These are phyloP conservation scores for Lasiosphaeriaceae sp. DNA, from an alignment of 495 filamentous ascomycete species.

Conservation along the genomic window DNA sequence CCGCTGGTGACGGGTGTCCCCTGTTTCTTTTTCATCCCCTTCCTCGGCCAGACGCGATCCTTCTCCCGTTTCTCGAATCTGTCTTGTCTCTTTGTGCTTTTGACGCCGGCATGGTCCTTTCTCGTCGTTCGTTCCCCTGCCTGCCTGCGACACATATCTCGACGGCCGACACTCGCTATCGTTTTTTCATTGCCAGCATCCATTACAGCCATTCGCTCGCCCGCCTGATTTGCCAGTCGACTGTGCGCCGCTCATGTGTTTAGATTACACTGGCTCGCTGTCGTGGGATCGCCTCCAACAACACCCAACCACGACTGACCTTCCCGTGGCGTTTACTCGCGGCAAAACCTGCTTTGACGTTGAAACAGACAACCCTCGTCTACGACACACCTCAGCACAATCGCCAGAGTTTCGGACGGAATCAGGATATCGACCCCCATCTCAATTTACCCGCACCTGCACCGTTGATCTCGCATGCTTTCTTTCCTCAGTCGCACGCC, in stretches of 20 bases:
- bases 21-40: conserved; percentile 12
- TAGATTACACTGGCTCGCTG: not conserved
- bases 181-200: not conserved
- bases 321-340: conserved; percentile 14
- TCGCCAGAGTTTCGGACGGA: conserved; percentile 19
- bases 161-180: not conserved
- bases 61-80: not conserved
- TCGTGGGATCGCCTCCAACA: not conserved
- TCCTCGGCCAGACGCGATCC: conserved; percentile 18
- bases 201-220: not conserved
- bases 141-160: not conserved
- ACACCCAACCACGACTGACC: not conserved
- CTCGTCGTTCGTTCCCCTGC: too few relatives aligned
- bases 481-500: conserved; percentile 20
- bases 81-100: conserved; percentile 1
- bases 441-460: conserved; percentile 17
- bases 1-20: conserved; percentile 5
- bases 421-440: conserved; percentile 13
- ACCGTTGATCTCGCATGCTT: conserved; percentile 22
- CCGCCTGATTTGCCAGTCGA: not conserved
- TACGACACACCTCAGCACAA: conserved; percentile 11
- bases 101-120: not conserved
- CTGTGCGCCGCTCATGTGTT: conserved; percentile 2
- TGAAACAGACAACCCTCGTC: conserved; percentile 19
- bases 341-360: conserved; percentile 23